Evolutionary conservation across 2,329 filamentous ascomycete genomes (phyloP).

Genomic region (Talaromyces funiculosus): DNA sequence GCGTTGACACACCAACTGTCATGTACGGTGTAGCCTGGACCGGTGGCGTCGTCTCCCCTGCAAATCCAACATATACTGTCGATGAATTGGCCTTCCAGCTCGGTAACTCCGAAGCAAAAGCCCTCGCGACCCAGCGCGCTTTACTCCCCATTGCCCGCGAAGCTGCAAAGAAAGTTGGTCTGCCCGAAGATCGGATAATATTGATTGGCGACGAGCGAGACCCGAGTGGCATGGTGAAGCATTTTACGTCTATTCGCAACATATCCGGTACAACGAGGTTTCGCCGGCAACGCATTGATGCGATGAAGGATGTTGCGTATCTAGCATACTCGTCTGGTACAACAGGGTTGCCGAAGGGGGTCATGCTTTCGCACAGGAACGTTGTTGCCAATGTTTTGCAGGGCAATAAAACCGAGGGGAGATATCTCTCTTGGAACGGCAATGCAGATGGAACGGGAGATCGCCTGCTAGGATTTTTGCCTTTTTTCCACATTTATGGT

Average conservation of each 20-base stretch:
- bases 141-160: conserved; percentile 60
- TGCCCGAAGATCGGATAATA: conserved; percentile 67
- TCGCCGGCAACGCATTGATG: conserved; percentile 57
- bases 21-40: conserved; percentile 79
- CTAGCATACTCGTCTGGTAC: conserved; percentile 87
- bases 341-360: conserved; percentile 85
- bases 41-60: conserved; percentile 74
- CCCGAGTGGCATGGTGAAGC: conserved; percentile 54
- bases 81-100: conserved; percentile 83
- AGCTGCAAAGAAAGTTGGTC: conserved; percentile 64
- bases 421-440: conserved; percentile 53
- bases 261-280: conserved; percentile 55
- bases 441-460: conserved; percentile 60
- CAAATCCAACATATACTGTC: conserved; percentile 79
- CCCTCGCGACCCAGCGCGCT: conserved; percentile 65
- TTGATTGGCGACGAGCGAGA: conserved; percentile 63
- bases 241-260: conserved; percentile 67
- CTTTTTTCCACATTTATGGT: conserved; percentile 91
- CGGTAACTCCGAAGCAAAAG: conserved; percentile 68
- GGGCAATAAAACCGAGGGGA: conserved; percentile 48
- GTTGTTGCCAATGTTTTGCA: conserved; percentile 69
- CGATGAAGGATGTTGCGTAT: conserved; percentile 70
- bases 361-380: conserved; percentile 78
- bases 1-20: conserved; percentile 71
- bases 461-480: conserved; percentile 69